phyloP scores from a whole-genome alignment of 169 alveolate species.

The Plasmodium cynomolgi region DNA sequence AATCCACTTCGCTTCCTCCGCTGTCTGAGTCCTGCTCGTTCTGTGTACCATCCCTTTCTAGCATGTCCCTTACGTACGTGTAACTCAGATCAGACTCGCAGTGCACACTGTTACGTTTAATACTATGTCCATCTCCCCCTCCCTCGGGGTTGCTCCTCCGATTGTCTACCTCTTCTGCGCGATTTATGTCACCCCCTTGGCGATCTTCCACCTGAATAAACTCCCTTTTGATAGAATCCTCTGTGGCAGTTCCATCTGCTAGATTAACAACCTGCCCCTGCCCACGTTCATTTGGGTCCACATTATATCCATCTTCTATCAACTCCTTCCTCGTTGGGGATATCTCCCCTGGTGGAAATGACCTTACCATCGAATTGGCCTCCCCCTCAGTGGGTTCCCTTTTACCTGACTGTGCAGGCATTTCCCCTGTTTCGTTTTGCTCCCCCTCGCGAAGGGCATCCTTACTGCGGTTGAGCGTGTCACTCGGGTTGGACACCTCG shows the following conservation, averaged over 20 bases:
- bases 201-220: neutral
- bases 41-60: neutral
- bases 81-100: constrained; percentile 31
- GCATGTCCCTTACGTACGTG: constrained; percentile 10
- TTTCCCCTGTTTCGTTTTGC: neutral
- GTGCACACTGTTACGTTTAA: neutral
- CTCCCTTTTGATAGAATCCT: neutral
- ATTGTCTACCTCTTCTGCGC: neutral
- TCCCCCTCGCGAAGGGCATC: neutral
- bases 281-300: neutral
- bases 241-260: neutral
- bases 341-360: neutral
- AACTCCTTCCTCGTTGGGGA: neutral
- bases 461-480: neutral
- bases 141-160: neutral
- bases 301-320: neutral
- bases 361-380: neutral
- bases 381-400: neutral
- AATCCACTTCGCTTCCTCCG: neutral
- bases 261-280: neutral
- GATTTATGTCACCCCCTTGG: neutral
- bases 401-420: neutral
- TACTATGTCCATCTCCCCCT: neutral
- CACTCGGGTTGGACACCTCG: neutral
- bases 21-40: neutral